These are phyloP conservation scores for Pythium brassicae DNA, from an alignment of 352 stramenopile species.

Conservation along the genomic window DNA sequence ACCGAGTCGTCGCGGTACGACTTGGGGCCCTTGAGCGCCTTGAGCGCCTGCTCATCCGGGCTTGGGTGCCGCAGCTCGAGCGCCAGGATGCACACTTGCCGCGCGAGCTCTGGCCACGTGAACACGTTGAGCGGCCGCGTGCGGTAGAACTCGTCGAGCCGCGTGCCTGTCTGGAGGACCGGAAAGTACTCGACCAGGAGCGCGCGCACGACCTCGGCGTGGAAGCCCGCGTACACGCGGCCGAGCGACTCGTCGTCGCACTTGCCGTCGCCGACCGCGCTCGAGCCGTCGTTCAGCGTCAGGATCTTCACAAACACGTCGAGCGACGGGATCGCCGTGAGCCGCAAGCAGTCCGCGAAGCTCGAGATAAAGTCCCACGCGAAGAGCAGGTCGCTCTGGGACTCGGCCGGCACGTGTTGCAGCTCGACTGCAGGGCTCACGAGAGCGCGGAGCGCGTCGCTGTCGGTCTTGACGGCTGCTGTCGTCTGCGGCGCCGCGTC, in stretches of 20 bases:
- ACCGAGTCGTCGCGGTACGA: conserved; percentile 66
- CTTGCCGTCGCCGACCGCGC: conserved; percentile 37
- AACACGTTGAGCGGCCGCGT: conserved; percentile 72
- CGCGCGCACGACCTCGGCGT: conserved; percentile 43
- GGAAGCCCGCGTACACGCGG: conserved; percentile 40
- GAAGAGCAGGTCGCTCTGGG: conserved; percentile 59
- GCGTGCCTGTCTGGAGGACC: conserved; percentile 62
- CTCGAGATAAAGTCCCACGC: conserved; percentile 76
- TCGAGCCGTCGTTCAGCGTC: conserved; percentile 38
- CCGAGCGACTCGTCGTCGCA: conserved; percentile 51
- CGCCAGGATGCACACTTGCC: conserved; percentile 66
- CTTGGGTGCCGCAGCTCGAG: conserved; percentile 71
- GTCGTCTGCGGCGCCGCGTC: too few relatives aligned
- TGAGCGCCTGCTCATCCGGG: conserved; percentile 66
- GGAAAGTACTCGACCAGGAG: conserved; percentile 66
- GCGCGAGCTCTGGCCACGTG: conserved; percentile 78
- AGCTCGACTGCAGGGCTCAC: conserved; percentile 34
- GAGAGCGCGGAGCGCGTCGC: conserved; percentile 12
- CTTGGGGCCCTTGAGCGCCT: conserved; percentile 70
- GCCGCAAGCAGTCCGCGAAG: conserved; percentile 59
- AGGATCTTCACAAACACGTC: conserved; percentile 47
- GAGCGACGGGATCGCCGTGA: conserved; percentile 48
- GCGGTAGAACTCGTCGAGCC: conserved; percentile 63
- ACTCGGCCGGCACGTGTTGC: conserved; percentile 30
- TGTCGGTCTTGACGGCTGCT: not conserved